These are phyloP conservation scores for Hymenochaete sp. DNA, from an alignment of 1,284 basidiomycete genomes.

Conservation along the genomic window DNA sequence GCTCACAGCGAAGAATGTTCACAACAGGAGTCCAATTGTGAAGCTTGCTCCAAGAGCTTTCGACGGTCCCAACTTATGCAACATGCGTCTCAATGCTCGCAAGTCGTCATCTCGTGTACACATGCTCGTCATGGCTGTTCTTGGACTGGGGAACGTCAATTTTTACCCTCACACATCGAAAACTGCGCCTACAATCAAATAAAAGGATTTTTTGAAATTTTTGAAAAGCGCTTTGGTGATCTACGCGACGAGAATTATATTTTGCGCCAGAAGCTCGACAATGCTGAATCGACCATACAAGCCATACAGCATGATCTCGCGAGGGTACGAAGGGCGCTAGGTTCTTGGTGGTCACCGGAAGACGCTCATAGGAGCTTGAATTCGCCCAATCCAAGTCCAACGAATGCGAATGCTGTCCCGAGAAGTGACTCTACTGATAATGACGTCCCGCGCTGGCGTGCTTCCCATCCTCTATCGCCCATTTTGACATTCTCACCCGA, in stretches of 20 bases:
- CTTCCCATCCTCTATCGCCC: conserved; percentile 10
- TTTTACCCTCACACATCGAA: conserved; percentile 35
- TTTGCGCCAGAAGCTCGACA: conserved; percentile 44
- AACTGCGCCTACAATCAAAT: conserved; percentile 56
- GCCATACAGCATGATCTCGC: conserved; percentile 44
- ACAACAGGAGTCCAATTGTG: conserved; percentile 30
- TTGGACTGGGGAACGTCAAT: conserved; percentile 39
- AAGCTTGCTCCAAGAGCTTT: conserved; percentile 32
- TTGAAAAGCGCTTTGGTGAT: conserved; percentile 35
- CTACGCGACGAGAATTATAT: conserved; percentile 53
- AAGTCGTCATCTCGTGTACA: conserved; percentile 36
- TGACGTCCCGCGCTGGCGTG: no score
- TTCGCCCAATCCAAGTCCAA: no score
- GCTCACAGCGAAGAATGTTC: conserved; percentile 32
- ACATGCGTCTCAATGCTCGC: conserved; percentile 34
- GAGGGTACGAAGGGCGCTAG: conserved; percentile 41
- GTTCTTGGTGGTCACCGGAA: conserved; percentile 52
- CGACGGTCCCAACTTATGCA: conserved; percentile 27
- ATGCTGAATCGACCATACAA: conserved; percentile 43
- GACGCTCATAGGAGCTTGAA: conserved; percentile 16
- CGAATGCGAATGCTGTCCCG: no score
- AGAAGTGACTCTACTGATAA: no score
- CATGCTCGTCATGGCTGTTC: conserved; percentile 48
- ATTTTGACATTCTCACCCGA: conserved; percentile 8
- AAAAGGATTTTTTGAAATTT: conserved; percentile 47